These are phyloP conservation scores for Shiraia sp. DNA, from an alignment of 2,329 filamentous ascomycete genomes.

Conservation along the genomic window DNA sequence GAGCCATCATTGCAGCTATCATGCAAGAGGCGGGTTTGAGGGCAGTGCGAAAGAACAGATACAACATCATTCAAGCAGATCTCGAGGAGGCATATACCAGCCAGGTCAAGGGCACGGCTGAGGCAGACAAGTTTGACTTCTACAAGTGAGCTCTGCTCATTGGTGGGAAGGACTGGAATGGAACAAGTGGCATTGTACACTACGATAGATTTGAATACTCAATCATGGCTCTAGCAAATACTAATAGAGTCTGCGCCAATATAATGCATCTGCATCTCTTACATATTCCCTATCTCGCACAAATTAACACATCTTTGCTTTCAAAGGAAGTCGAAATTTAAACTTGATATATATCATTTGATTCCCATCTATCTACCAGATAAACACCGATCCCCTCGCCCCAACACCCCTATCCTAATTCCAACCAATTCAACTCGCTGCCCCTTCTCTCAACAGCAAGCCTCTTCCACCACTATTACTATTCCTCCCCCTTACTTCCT, in stretches of 20 bases:
- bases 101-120: slow-evolving; percentile 85
- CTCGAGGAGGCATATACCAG: slow-evolving; percentile 95
- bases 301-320: not conserved
- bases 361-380: slow-evolving; percentile 3
- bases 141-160: slow-evolving; percentile 38
- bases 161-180: slow-evolving; percentile 1
- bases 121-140: slow-evolving; percentile 78
- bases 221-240: not conserved
- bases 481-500: too few relatives aligned
- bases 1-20: slow-evolving; percentile 95
- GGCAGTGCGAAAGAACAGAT: slow-evolving; percentile 94
- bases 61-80: slow-evolving; percentile 98
- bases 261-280: not conserved
- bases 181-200: slow-evolving; percentile 21
- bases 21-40: slow-evolving; percentile 98
- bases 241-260: not conserved
- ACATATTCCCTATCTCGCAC: not conserved
- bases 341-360: not conserved
- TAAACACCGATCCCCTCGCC: not conserved
- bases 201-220: slow-evolving; percentile 18
- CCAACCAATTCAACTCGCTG: not conserved
- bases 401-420: not conserved
- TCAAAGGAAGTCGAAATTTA: not conserved
- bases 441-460: not conserved
- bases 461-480: not conserved